A percentile compares a stretch with the other conserved stretches of the same genome.
Conservation (phyloP, 176 grass and related monocot species). For the Triticum urartu region DNA sequence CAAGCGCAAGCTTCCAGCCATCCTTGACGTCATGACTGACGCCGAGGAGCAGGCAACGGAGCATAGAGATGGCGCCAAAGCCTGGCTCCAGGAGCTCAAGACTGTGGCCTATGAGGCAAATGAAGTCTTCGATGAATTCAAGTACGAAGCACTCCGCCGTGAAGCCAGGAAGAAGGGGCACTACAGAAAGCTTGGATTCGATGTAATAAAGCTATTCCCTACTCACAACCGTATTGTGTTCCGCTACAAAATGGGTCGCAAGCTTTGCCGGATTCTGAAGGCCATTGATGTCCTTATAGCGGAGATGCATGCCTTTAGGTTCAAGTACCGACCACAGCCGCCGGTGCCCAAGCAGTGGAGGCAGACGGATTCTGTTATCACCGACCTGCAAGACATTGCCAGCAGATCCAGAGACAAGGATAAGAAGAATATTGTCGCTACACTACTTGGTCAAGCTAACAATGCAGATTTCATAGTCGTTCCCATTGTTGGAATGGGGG, state of each 20-base stretch:
- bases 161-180: too few species aligned
- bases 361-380: not conserved
- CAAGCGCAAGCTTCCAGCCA: too few species aligned
- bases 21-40: not conserved
- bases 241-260: constrained; percentile 1
- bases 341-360: not conserved
- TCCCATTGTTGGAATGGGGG: too few species aligned
- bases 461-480: too few species aligned
- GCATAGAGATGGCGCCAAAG: not conserved
- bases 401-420: not conserved
- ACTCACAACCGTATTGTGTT: not conserved
- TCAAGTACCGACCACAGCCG: too few species aligned
- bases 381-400: not conserved
- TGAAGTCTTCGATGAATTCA: not conserved
- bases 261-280: not conserved
- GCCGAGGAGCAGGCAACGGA: not conserved
- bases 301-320: not conserved
- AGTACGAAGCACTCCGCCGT: too few species aligned
- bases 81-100: not conserved
- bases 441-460: too few species aligned
- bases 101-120: not conserved
- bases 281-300: not conserved
- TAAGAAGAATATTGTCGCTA: not conserved
- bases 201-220: not conserved
- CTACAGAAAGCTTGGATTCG: too few species aligned